Evolutionary conservation across 140 eudicot species (phyloP).

Genomic region (Oenanthe javanica): DNA sequence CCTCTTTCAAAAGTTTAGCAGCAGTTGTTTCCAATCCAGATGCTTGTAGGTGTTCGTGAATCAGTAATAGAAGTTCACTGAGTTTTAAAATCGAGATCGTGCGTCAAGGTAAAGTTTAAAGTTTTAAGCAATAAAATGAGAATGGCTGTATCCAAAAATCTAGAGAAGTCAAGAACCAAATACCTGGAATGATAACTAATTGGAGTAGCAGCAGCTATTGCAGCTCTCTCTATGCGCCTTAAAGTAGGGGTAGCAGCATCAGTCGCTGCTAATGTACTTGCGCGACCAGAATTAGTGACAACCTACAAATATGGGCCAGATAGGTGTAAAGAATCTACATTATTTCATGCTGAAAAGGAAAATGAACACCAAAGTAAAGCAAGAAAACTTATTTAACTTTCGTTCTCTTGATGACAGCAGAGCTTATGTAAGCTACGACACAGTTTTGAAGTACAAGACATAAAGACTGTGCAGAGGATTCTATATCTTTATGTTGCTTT

Average conservation of each 20-base stretch:
- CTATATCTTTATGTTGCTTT: background rate
- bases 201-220: conserved; percentile 99
- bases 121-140: background rate
- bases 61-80: conserved; percentile 89
- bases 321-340: background rate
- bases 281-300: conserved; percentile 93
- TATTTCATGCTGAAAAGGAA: background rate
- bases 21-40: conserved; percentile 82
- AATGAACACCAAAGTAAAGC: background rate
- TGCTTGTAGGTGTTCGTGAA: conserved; percentile 91
- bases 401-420: background rate
- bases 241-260: conserved; percentile 99
- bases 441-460: background rate
- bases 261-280: conserved; percentile 93
- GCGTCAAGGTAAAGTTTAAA: background rate
- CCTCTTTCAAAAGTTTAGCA: conserved; percentile 71
- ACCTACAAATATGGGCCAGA: conserved; percentile 34
- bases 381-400: background rate
- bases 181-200: conserved; percentile 86
- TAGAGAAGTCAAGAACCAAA: background rate
- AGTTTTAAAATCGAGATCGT: conserved; percentile 2
- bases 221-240: conserved; percentile 98
- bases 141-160: background rate
- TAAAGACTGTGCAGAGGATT: background rate
- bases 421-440: background rate